Percentiles rank a stretch among this genome's conserved stretches.
phyloP scores from a whole-genome alignment of 2,329 filamentous ascomycete species.

The Aspergillus proliferans region DNA sequence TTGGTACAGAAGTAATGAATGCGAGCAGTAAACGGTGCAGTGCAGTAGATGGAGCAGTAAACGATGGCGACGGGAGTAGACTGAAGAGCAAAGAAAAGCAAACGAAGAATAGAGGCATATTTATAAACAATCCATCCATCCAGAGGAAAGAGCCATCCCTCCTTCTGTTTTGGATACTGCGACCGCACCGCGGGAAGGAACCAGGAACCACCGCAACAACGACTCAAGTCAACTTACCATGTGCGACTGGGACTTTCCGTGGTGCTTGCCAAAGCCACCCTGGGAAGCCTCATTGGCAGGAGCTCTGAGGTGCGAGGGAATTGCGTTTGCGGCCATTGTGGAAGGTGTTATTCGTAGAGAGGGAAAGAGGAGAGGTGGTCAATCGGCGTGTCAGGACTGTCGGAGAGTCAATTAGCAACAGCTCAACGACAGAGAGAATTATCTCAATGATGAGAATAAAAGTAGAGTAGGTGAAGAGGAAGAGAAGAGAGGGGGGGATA shows the following conservation, averaged over 20 bases:
- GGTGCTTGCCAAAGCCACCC: slow-evolving; percentile 42
- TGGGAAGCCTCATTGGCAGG: slow-evolving; percentile 47
- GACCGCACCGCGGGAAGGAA: not conserved
- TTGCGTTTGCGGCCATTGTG: slow-evolving; percentile 62
- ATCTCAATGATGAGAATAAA: slow-evolving; percentile 1
- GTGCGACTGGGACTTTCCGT: slow-evolving; percentile 51
- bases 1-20: no score
- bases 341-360: slow-evolving; percentile 12
- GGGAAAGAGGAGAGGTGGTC: not conserved
- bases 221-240: slow-evolving; percentile 42
- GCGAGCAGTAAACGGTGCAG: not conserved
- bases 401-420: no score
- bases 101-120: not conserved
- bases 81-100: not conserved
- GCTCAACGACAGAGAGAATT: not conserved
- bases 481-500: slow-evolving; percentile 10
- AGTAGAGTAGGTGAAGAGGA: not conserved
- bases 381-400: no score
- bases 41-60: not conserved
- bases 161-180: not conserved
- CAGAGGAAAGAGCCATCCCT: not conserved
- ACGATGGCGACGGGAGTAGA: not conserved
- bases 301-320: slow-evolving; percentile 71
- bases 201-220: not conserved
- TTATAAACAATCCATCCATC: not conserved